Base-by-base conservation (phyloP, 768 basidiomycete genomes). In the Pleurotus tuber-regium region DNA sequence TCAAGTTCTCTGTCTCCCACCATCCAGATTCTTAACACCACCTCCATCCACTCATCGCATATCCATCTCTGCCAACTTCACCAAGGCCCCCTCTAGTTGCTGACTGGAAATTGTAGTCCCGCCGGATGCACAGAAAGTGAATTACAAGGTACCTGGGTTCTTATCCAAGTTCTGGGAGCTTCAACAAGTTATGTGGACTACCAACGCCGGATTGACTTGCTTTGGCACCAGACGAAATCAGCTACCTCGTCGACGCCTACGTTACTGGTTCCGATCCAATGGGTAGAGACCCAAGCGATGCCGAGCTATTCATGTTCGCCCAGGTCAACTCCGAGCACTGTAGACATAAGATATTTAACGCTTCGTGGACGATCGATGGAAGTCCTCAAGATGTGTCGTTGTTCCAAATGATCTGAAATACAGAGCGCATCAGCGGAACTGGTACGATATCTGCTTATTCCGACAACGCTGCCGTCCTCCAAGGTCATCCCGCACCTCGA, bases 321-420 rank as follows among this genome's bases (percentile, higher is more conserved):
- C 97, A 99, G 64, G 96, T 99, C 66, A 99, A 99, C 72, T 98
- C 95, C n/a, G 97, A 99, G 67, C 97, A 98, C 64, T 99, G 97
- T 67, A 80, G 97, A 28, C 97, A 99, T 78, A 99, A 99, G 72
- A 98, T 98, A 59, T 99, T 98, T 77, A 99, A 99, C 64, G 95
- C 97, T 0, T 79, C 89, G 12, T 99, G 97, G 97, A 90, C 84
- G 9, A 82, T 99, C 57, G 89, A 98, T 60, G 87, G 78, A 2
- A 60, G 74, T 33, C 61, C 74, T 9, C 74, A 83, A 59, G 79
- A 87, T 52, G 72, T 73, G 39, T 90, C 92, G 3, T 81, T 98
- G 18, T 99, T 99, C 71, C 83, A 87, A 58, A 98, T 99, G 95
- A 98, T 99, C 59, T 80, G 92, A 42, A 97, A 98, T 66, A 98